phyloP scores from a whole-genome alignment of 2,329 filamentous ascomycete species.

The Dothistroma pini region DNA sequence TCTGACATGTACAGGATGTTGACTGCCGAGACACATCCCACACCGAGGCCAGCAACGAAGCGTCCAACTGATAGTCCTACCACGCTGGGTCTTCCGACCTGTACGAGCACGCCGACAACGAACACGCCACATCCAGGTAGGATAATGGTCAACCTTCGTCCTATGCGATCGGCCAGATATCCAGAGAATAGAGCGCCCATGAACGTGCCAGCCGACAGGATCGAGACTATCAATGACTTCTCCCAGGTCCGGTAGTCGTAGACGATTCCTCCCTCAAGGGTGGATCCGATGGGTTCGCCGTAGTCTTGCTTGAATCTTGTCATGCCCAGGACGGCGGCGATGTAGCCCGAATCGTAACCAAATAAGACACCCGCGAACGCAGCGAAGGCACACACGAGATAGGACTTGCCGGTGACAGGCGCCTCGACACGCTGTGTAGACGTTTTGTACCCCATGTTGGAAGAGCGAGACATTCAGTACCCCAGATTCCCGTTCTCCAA shows the following conservation, averaged over 20 bases:
- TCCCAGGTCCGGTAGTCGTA: conserved; percentile 32
- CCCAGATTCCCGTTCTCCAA: neutral
- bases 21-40: conserved; percentile 66
- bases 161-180: conserved; percentile 61
- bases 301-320: conserved; percentile 44
- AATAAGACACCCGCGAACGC: conserved; percentile 60
- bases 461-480: neutral
- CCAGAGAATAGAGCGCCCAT: conserved; percentile 61
- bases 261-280: conserved; percentile 17
- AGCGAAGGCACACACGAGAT: conserved; percentile 58
- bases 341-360: conserved; percentile 57
- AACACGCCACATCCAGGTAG: conserved; percentile 58
- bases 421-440: conserved; percentile 31
- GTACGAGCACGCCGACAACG: conserved; percentile 51
- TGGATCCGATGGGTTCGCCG: conserved; percentile 24
- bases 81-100: conserved; percentile 59
- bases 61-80: conserved; percentile 66
- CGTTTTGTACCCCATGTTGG: conserved; percentile 1
- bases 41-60: conserved; percentile 70
- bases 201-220: conserved; percentile 73
- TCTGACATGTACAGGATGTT: conserved; percentile 48
- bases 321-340: conserved; percentile 52
- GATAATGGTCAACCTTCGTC: conserved; percentile 63
- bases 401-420: conserved; percentile 46
- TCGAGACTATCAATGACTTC: conserved; percentile 65